phyloP scores from a whole-genome alignment of 164 flowering plant genomes.

The Hamamelis virginiana region DNA sequence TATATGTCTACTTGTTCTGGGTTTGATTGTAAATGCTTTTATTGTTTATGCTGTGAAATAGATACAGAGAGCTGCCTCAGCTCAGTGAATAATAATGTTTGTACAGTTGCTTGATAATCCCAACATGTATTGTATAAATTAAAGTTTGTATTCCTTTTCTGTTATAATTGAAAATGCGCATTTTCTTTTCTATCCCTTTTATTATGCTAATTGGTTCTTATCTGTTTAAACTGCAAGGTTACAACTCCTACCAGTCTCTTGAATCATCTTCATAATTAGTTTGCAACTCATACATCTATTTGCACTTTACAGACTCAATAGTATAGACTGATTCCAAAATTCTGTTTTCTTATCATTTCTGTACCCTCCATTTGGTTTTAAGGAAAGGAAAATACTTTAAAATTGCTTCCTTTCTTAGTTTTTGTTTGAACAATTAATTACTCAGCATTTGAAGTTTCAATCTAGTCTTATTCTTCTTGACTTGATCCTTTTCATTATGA shows the following conservation, averaged over 20 bases:
- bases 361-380: neutral
- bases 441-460: too few relatives aligned
- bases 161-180: neutral
- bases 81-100: neutral
- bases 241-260: neutral
- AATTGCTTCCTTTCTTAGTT: too few relatives aligned
- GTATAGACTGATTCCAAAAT: neutral
- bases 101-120: neutral
- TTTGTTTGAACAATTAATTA: too few relatives aligned
- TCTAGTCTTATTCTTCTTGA: too few relatives aligned
- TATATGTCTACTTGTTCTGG: neutral
- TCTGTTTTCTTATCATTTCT: neutral
- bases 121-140: neutral
- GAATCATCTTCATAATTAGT: neutral
- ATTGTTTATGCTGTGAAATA: too few relatives aligned
- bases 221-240: neutral
- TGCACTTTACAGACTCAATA: neutral
- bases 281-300: neutral
- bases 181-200: neutral
- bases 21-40: neutral
- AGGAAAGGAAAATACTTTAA: neutral
- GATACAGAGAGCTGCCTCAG: neutral
- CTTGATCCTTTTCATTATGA: too few relatives aligned
- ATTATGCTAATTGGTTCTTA: neutral
- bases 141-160: neutral